phyloP scores from a whole-genome alignment of 1,284 basidiomycete genomes.

The Prillingera fragicola region DNA sequence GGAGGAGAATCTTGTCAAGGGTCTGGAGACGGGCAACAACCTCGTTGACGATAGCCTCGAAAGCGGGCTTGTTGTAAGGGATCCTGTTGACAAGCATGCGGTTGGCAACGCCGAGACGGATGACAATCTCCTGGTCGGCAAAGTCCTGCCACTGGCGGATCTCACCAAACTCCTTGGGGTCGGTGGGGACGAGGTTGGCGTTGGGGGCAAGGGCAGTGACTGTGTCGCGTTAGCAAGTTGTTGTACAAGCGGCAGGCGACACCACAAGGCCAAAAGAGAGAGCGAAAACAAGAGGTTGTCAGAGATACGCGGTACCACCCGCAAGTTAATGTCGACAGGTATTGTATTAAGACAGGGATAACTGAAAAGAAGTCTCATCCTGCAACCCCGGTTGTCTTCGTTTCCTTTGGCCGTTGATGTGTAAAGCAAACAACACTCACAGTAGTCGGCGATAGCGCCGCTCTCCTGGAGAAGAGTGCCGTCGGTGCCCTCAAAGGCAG shows the following conservation, averaged over 20 bases:
- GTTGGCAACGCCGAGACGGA: conserved; percentile 45
- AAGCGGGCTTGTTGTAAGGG: conserved; percentile 60
- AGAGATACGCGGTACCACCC: conserved; percentile 51
- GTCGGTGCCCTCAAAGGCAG: conserved; percentile 69
- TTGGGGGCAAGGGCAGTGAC: conserved; percentile 69
- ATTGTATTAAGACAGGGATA: conserved; percentile 62
- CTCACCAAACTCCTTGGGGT: conserved; percentile 56
- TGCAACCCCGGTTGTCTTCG: conserved; percentile 17
- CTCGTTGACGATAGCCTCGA: conserved; percentile 32
- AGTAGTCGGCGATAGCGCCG: conserved; percentile 74
- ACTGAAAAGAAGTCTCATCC: conserved; percentile 52
- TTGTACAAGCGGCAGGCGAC: neutral
- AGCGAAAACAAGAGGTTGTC: no score
- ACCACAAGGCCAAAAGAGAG: conserved; percentile 10
- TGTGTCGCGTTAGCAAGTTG: conserved; percentile 38
- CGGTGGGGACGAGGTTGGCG: conserved; percentile 58
- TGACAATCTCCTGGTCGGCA: conserved; percentile 55
- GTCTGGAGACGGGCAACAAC: conserved; percentile 37
- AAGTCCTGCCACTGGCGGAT: conserved; percentile 66
- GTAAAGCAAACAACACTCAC: conserved; percentile 58
- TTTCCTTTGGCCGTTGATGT: neutral
- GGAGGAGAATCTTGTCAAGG: conserved; percentile 68
- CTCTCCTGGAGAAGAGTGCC: conserved; percentile 75
- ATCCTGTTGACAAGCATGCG: conserved; percentile 47
- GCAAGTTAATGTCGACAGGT: conserved; percentile 58